These are phyloP conservation scores for Angophora floribunda DNA, from an alignment of 345 rosid species.

Conservation along the genomic window DNA sequence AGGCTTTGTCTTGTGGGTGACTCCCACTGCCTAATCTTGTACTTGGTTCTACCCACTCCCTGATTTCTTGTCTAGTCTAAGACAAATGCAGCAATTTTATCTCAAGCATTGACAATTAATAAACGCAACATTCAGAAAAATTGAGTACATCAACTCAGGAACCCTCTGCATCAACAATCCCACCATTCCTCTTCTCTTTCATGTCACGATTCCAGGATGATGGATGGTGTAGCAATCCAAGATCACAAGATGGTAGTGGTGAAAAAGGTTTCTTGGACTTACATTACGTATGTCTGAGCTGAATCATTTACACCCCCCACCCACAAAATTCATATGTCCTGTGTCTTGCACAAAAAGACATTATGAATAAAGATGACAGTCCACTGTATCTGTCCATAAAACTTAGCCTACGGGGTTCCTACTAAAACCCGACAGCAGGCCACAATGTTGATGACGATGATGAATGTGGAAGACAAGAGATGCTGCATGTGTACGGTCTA, in stretches of 20 bases:
- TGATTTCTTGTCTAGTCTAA: background rate
- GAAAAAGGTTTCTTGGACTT: background rate
- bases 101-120: background rate
- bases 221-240: background rate
- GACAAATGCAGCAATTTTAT: background rate
- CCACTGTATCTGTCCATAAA: background rate
- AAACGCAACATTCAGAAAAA: background rate
- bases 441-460: background rate
- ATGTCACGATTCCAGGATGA: background rate
- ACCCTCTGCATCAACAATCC: background rate
- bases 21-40: background rate
- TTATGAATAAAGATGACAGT: background rate
- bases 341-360: background rate
- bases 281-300: background rate
- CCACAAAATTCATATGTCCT: background rate
- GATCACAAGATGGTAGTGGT: background rate
- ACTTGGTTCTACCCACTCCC: background rate
- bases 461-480: background rate
- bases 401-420: background rate
- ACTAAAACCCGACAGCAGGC: background rate
- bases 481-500: background rate
- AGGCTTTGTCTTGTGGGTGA: background rate
- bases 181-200: background rate
- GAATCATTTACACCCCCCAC: background rate
- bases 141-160: background rate